These are phyloP conservation scores for Cystofilobasidium bisporidii DNA, from an alignment of 768 basidiomycete genomes.

Conservation along the genomic window DNA sequence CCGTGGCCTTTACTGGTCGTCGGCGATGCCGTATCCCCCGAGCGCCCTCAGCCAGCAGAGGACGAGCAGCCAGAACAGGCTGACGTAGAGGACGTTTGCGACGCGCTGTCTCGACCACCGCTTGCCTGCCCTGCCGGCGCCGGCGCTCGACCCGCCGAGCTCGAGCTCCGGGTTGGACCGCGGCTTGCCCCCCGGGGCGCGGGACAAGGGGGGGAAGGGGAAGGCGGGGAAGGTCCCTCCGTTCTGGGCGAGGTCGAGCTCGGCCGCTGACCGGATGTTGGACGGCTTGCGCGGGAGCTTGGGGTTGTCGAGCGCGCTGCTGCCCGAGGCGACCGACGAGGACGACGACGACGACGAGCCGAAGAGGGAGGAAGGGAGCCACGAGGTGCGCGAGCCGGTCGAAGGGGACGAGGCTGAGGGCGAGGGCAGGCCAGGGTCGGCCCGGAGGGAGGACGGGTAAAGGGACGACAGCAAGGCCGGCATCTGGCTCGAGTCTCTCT, in stretches of 20 bases:
- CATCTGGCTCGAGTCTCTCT: too few relatives aligned
- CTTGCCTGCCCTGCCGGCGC: not conserved
- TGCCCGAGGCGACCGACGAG: too few relatives aligned
- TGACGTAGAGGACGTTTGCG: conserved; percentile 2
- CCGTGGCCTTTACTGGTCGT: not conserved
- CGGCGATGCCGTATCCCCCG: not conserved
- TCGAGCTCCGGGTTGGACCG: not conserved
- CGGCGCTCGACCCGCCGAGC: not conserved
- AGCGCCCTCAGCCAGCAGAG: not conserved
- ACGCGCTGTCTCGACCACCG: not conserved
- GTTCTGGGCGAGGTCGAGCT: not conserved
- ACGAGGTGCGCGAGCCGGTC: not conserved
- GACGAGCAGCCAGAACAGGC: not conserved
- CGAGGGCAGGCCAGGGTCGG: not conserved
- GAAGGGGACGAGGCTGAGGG: not conserved
- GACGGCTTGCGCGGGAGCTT: conserved; percentile 1
- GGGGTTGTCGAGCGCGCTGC: not conserved
- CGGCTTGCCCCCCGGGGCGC: too few relatives aligned
- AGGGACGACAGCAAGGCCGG: too few relatives aligned
- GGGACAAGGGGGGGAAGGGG: not conserved
- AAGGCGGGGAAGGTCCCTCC: conserved; percentile 5
- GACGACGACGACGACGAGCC: too few relatives aligned
- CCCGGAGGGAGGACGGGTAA: too few relatives aligned
- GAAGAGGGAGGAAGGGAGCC: not conserved
- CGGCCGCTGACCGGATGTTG: not conserved